A percentile compares a stretch with the other conserved stretches of the same genome.
phyloP scores from a whole-genome alignment of 2,329 filamentous ascomycete species.

The Clonostachys rhizophaga region DNA sequence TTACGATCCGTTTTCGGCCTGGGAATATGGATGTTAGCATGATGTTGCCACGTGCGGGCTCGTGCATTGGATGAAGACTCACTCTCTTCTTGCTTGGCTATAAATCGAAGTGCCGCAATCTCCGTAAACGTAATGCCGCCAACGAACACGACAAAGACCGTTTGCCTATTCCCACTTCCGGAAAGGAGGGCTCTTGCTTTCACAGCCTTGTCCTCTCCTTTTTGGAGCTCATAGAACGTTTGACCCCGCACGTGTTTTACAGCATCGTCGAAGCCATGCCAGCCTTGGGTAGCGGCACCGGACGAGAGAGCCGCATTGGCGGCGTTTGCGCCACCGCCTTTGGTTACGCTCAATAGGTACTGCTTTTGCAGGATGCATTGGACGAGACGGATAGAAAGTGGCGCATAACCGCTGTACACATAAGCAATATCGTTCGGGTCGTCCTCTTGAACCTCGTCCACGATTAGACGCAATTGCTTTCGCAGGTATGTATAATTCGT shows the following conservation, averaged over 20 bases:
- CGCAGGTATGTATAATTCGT: slow-evolving; percentile 90
- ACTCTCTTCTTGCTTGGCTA: slow-evolving; percentile 79
- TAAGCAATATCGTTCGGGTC: slow-evolving; percentile 96
- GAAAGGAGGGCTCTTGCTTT: slow-evolving; percentile 81
- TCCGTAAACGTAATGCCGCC: slow-evolving; percentile 97
- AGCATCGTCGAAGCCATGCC: slow-evolving; percentile 90
- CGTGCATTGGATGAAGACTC: slow-evolving; percentile 10
- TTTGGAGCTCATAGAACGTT: slow-evolving; percentile 89
- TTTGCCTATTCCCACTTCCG: slow-evolving; percentile 74
- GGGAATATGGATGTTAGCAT: slow-evolving; percentile 2
- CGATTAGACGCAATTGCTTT: slow-evolving; percentile 81
- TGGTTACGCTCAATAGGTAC: slow-evolving; percentile 67
- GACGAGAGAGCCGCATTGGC: slow-evolving; percentile 18
- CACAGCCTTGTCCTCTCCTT: slow-evolving; percentile 86
- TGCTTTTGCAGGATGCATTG: slow-evolving; percentile 93
- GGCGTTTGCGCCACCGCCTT: slow-evolving; percentile 42
- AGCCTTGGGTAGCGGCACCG: slow-evolving; percentile 68
- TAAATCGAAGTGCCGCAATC: slow-evolving; percentile 87
- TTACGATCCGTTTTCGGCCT: slow-evolving; percentile 78
- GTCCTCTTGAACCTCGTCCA: slow-evolving; percentile 94
- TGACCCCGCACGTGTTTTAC: slow-evolving; percentile 82
- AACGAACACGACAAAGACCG: slow-evolving; percentile 92
- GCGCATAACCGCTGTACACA: slow-evolving; percentile 95
- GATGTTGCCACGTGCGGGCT: neutral
- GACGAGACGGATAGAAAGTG: slow-evolving; percentile 83